Percentiles rank a stretch among this genome's conserved stretches.
Evolutionary conservation across 1,139 yeast species (phyloP).

Genomic region (Arxiozyma heterogenica): DNA sequence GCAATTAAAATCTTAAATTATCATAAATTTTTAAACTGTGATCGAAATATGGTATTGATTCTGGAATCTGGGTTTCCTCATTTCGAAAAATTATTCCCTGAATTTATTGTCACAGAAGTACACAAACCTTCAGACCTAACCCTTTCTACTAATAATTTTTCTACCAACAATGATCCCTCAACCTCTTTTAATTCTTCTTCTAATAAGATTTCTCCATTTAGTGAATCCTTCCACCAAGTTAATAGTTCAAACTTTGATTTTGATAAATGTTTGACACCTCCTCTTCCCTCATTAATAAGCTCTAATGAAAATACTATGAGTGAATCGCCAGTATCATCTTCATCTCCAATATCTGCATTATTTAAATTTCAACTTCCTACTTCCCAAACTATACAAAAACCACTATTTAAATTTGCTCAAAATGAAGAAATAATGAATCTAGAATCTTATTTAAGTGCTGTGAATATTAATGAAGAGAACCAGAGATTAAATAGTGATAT

Average conservation of each 20-base stretch:
- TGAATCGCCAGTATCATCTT: constrained; percentile 25
- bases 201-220: not conserved
- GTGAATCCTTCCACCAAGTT: not conserved
- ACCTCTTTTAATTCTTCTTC: not conserved
- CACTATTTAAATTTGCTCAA: constrained; percentile 36
- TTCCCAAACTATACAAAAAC: constrained; percentile 12
- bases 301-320: not conserved
- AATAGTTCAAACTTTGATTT: not conserved
- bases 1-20: constrained; percentile 37
- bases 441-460: constrained; percentile 28
- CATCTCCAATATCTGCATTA: constrained; percentile 31
- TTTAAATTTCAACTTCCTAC: constrained; percentile 33
- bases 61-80: constrained; percentile 32
- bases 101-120: constrained; percentile 10
- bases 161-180: not conserved
- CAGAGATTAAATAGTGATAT: constrained; percentile 3
- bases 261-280: constrained; percentile 2
- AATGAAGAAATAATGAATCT: constrained; percentile 36
- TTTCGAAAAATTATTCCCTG: constrained; percentile 27
- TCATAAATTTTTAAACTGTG: constrained; percentile 5
- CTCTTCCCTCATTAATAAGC: not conserved
- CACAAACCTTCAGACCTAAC: not conserved
- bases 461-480: constrained; percentile 23
- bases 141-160: not conserved
- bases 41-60: constrained; percentile 28